Percentiles rank a stretch among this genome's conserved stretches.
phyloP scores from a whole-genome alignment of 1,139 yeast genomes.

The Wickerhamomyces sp. region DNA sequence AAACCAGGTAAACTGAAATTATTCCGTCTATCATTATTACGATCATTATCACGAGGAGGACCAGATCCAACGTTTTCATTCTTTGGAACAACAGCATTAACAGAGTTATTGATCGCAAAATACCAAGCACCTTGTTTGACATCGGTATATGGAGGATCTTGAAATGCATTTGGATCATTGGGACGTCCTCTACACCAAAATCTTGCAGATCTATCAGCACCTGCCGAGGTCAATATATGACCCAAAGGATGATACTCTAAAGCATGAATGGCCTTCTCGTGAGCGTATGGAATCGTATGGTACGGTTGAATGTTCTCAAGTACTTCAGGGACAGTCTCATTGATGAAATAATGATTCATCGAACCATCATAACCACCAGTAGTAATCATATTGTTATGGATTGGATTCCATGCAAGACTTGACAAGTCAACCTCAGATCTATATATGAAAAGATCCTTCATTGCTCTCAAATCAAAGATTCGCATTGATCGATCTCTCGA shows the following conservation, averaged over 20 bases:
- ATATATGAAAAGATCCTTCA: constrained; percentile 69
- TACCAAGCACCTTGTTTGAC: constrained; percentile 73
- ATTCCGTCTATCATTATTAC: constrained; percentile 3
- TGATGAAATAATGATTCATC: constrained; percentile 68
- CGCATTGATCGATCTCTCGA: constrained; percentile 87
- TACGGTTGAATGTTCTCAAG: constrained; percentile 39
- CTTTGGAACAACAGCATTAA: constrained; percentile 43
- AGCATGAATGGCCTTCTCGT: constrained; percentile 87
- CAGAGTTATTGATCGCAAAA: constrained; percentile 61
- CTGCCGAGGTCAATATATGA: constrained; percentile 85
- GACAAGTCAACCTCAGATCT: constrained; percentile 85
- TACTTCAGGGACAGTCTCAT: constrained; percentile 29
- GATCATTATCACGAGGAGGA: constrained; percentile 3
- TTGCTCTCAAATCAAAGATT: constrained; percentile 78
- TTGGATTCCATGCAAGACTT: constrained; percentile 89
- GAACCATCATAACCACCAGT: constrained; percentile 92
- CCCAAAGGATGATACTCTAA: constrained; percentile 93
- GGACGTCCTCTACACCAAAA: constrained; percentile 96
- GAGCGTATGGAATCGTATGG: constrained; percentile 83
- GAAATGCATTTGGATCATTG: constrained; percentile 76
- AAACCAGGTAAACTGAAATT: constrained; percentile 16
- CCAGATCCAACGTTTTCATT: constrained; percentile 23
- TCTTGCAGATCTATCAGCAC: constrained; percentile 89
- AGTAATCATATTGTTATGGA: constrained; percentile 72
- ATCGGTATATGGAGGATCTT: constrained; percentile 74